phyloP scores from a whole-genome alignment of 805 yeast genomes.

The Millerago galiae region DNA sequence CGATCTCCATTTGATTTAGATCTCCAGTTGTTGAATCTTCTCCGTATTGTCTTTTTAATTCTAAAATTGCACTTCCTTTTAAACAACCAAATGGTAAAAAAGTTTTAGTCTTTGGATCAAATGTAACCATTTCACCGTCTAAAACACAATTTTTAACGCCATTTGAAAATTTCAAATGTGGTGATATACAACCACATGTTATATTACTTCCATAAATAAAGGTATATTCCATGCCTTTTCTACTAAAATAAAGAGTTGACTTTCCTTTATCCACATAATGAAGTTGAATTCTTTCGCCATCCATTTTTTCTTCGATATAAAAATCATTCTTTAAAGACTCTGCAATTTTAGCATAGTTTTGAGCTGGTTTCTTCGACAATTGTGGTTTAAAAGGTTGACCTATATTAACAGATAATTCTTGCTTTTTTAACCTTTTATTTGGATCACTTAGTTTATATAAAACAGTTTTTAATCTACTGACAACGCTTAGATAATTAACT shows the following conservation, averaged over 20 bases:
- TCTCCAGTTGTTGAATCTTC: no score
- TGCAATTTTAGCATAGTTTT: slow-evolving; percentile 46
- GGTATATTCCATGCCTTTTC: slow-evolving; percentile 71
- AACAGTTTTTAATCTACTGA: slow-evolving; percentile 55
- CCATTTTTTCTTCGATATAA: slow-evolving; percentile 83
- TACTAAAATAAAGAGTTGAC: slow-evolving; percentile 34
- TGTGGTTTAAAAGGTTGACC: slow-evolving; percentile 64
- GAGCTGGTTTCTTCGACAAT: slow-evolving; percentile 50
- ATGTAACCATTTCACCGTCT: slow-evolving; percentile 94
- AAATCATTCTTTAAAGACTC: slow-evolving; percentile 41
- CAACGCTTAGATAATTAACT: slow-evolving; percentile 51
- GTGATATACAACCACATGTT: slow-evolving; percentile 48
- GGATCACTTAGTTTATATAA: slow-evolving; percentile 54
- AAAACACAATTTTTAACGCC: slow-evolving; percentile 36
- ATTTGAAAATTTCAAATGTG: slow-evolving; percentile 34
- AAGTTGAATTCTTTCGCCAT: slow-evolving; percentile 83
- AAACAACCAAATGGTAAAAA: slow-evolving; percentile 79
- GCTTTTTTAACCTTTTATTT: slow-evolving; percentile 31
- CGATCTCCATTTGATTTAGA: slow-evolving; percentile 20
- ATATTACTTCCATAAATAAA: slow-evolving; percentile 54
- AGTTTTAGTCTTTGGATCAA: slow-evolving; percentile 50
- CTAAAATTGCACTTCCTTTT: slow-evolving; percentile 60
- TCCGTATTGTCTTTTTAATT: slow-evolving; percentile 25
- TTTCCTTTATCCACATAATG: slow-evolving; percentile 50
- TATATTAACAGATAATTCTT: slow-evolving; percentile 29